phyloP scores from a whole-genome alignment of 208 protist genomes.

The Trypanosoma platydactyli region DNA sequence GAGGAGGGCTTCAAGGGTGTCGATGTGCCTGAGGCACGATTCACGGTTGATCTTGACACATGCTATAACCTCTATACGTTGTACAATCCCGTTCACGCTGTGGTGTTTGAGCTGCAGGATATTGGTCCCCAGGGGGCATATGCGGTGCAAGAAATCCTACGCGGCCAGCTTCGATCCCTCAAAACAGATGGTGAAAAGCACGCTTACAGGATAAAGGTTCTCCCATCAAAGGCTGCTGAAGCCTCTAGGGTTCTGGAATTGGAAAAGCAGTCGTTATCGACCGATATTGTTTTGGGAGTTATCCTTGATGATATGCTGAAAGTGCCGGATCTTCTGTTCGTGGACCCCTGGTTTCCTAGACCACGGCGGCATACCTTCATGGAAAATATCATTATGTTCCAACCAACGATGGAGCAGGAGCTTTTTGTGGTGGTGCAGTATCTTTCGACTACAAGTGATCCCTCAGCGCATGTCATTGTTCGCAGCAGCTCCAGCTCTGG shows the following conservation, averaged over 20 bases:
- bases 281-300: conserved; percentile 12
- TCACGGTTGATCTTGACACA: conserved; percentile 1
- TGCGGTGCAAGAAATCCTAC: background rate
- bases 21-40: conserved; percentile 8
- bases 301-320: conserved; percentile 14
- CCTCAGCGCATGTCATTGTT: conserved; percentile 10
- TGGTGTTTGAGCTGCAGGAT: background rate
- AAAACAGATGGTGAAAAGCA: background rate
- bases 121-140: background rate
- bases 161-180: background rate
- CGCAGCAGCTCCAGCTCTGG: background rate
- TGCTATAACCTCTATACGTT: conserved; percentile 18
- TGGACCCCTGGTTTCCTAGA: conserved; percentile 29
- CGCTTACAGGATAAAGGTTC: conserved; percentile 3
- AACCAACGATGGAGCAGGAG: conserved; percentile 55
- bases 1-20: background rate
- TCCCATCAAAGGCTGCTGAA: background rate
- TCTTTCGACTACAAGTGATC: conserved; percentile 9
- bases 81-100: conserved; percentile 1
- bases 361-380: conserved; percentile 6
- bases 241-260: background rate
- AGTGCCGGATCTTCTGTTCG: conserved; percentile 18
- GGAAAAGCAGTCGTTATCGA: background rate
- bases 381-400: conserved; percentile 29
- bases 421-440: conserved; percentile 43